Base-by-base conservation (phyloP, 2,329 filamentous ascomycete species). In the Dactylellina sp. region DNA sequence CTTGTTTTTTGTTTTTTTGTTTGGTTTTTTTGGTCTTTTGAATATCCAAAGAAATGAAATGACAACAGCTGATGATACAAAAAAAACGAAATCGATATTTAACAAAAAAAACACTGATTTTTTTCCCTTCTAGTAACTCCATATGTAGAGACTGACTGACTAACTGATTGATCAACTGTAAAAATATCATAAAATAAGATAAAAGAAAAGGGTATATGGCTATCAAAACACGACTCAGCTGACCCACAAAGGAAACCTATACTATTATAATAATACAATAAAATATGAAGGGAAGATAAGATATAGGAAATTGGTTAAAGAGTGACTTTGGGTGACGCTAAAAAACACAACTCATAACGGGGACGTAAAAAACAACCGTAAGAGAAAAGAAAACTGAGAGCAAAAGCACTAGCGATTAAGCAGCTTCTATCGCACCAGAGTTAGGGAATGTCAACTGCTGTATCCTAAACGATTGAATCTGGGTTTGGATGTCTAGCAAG, bases 401-500 rank as follows among this genome's bases (percentile, higher is more conserved):
- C 25, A 25, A 39, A 24, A 20, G 12, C 14, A 28, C 28, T 20
- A 49, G 32, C 9, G 56, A 39, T 6, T 32, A 28, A 46, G 40
- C 25, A 16, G 60, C 39, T 24, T 39, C 24, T n/a, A n/a, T n/a
- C n/a, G n/a, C n/a, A n/a, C n/a, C n/a, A n/a, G n/a, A n/a, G n/a
- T n/a, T n/a, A 3, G 61, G 61, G 32, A 74, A 74, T 16, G 32
- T 66, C 20, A 74, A 37, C 35, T 62, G 61, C 49, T 74, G 70
- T 25, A 74, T 61, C 50, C 66, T 74, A 61, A 74, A 74, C 18
- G 70, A 66, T 20, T 55, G 70, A 52, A 74, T 66, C 35, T 74
- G 44, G 2, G 24, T 62, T 35, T 74, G 70, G 14, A 74, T 74
- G 28, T 66, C 61, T 0, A 74, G 4, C 12, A 74, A 22, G 12